phyloP scores from a whole-genome alignment of 2,329 filamentous ascomycete genomes.

The Talaromyces sp. region DNA sequence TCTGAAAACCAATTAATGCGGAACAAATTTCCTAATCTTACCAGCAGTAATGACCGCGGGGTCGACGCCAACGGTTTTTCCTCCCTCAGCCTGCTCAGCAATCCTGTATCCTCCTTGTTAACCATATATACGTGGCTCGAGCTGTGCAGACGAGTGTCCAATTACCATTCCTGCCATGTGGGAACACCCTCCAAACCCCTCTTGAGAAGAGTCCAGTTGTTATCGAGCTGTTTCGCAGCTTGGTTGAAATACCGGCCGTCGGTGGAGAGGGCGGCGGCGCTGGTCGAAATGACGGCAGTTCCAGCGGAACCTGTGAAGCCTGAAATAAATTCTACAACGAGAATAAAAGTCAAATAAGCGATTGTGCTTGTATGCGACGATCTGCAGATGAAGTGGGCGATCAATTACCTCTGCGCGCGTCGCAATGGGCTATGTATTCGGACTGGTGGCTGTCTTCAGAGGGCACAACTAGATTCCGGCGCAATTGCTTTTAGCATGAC shows the following conservation, averaged over 20 bases:
- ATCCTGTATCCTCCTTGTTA: slow-evolving; percentile 39
- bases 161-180: slow-evolving; percentile 93
- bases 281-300: slow-evolving; percentile 78
- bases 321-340: slow-evolving; percentile 66
- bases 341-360: slow-evolving; percentile 12
- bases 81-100: slow-evolving; percentile 75
- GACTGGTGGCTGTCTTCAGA: slow-evolving; percentile 97
- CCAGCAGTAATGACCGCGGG: slow-evolving; percentile 74
- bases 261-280: slow-evolving; percentile 84
- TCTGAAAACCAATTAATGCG: not conserved
- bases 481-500: not conserved
- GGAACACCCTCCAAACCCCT: slow-evolving; percentile 89
- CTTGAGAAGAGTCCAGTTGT: slow-evolving; percentile 87
- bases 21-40: slow-evolving; percentile 22
- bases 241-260: slow-evolving; percentile 99
- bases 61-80: slow-evolving; percentile 86
- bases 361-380: not conserved
- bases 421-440: slow-evolving; percentile 96
- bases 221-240: slow-evolving; percentile 81
- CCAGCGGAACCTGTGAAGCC: slow-evolving; percentile 95
- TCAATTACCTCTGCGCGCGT: slow-evolving; percentile 67
- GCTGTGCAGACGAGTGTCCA: not conserved
- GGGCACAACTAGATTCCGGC: slow-evolving; percentile 65
- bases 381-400: not conserved
- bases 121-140: not conserved